Evolutionary conservation across 331 rosid genomes (phyloP), one percentile per base, ranked within the genome.

Genomic region (Rosa hybrid): DNA sequence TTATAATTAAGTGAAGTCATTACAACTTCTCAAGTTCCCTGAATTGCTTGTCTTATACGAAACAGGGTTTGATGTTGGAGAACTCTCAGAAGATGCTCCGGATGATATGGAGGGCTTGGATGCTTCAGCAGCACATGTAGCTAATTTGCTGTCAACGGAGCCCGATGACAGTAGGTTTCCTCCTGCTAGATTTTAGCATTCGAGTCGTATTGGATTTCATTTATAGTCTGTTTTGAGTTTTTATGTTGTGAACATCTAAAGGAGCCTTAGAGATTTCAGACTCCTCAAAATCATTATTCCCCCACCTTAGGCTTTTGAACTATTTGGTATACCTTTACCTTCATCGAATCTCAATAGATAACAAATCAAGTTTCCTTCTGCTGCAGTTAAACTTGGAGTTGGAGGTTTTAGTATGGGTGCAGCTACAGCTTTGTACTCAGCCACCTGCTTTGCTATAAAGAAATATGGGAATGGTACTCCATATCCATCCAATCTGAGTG

Each of bases 341-440:
- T 62, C 10, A 48, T 10, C 9, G 27, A 38, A 12, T 42, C 64
- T 42, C 44, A 18, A 25, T 34, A 12, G 0, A 21, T 59, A 13
- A n/a, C 60, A 16, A 60, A 53, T 69, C 48, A 25, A 49, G 34
- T 27, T 77, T 54, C 21, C 50, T 20, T 77, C 25, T 85, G 75
- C 76, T 42, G 77, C 91, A 96, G 99, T 96, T 84, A 93, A 96
- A 82, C 98, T 96, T 83, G 97, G 94, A 44, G 91, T 96, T 75
- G 99, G 99, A 74, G 99, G 99, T 64, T 96, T 96, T 87, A 96
- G 99, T 84, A 93, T 96, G 99, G 99, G 99, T 83, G 97, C 97
- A 30, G 99, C 97, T 75, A 90, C 94, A 6, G 98, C 98, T 62
- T 91, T 96, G 70, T 93, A 96, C 86, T 91, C 98, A 0, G 97